Evolutionary conservation across 1,284 basidiomycete species (phyloP).

Genomic region (Boletus semigastroideus): DNA sequence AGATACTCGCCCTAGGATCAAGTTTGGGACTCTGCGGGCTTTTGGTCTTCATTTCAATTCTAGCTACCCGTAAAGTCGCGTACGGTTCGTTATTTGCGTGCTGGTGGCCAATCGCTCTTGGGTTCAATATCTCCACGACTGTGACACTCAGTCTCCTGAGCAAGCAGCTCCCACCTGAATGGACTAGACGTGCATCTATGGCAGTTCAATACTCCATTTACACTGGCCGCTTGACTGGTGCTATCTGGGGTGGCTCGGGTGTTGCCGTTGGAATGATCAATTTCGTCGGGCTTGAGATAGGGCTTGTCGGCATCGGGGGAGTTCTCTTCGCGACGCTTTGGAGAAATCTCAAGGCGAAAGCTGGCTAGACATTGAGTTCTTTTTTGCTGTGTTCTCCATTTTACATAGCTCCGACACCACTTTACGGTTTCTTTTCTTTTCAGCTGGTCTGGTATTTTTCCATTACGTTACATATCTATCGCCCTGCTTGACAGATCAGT

Average conservation of each 20-base stretch:
- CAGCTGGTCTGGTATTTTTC: not conserved
- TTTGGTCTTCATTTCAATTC: slow-evolving; percentile 48
- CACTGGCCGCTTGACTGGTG: slow-evolving; percentile 59
- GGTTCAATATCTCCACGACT: slow-evolving; percentile 69
- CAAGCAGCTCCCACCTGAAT: slow-evolving; percentile 62
- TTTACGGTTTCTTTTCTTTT: not conserved
- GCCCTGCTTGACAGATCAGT: not conserved
- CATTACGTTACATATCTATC: not conserved
- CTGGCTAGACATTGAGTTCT: slow-evolving; percentile 36
- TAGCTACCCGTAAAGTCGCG: slow-evolving; percentile 41
- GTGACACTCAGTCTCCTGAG: slow-evolving; percentile 63
- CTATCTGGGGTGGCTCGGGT: slow-evolving; percentile 67
- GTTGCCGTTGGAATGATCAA: slow-evolving; percentile 63
- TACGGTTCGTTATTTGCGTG: slow-evolving; percentile 57
- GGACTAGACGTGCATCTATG: slow-evolving; percentile 57
- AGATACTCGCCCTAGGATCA: slow-evolving; percentile 55
- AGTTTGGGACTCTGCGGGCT: slow-evolving; percentile 53
- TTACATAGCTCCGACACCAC: not conserved
- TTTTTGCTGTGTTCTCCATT: not conserved
- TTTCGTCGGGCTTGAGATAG: slow-evolving; percentile 63
- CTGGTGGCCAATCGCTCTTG: slow-evolving; percentile 68
- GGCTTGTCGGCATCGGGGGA: slow-evolving; percentile 56
- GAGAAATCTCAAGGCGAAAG: slow-evolving; percentile 66
- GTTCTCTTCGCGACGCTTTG: slow-evolving; percentile 56
- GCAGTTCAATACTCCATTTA: slow-evolving; percentile 71